Conservation (phyloP, 2,329 filamentous ascomycete species). For the Hypomyces perniciosus region DNA sequence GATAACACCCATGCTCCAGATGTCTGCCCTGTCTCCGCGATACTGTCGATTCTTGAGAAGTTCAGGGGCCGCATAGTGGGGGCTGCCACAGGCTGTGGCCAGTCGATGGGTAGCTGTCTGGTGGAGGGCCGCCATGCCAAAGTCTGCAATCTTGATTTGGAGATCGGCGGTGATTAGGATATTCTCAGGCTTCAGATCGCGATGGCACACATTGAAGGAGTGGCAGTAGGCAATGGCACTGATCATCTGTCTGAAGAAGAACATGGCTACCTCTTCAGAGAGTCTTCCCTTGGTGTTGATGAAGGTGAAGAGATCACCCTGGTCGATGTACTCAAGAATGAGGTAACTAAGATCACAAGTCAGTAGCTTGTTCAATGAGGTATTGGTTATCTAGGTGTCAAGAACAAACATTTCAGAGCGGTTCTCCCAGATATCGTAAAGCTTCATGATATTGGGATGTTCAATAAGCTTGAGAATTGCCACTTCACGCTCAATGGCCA, state of each 20-base stretch:
- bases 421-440: constrained; percentile 98
- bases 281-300: constrained; percentile 71
- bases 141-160: constrained; percentile 90
- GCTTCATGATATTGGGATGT: constrained; percentile 87
- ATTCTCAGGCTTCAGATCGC: constrained; percentile 95
- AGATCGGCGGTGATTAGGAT: constrained; percentile 74
- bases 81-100: constrained; percentile 88
- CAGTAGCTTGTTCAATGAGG: neutral
- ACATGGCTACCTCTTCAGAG: constrained; percentile 71
- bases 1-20: constrained; percentile 92
- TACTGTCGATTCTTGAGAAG: constrained; percentile 74
- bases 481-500: constrained; percentile 89
- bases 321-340: constrained; percentile 84
- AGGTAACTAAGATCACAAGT: constrained; percentile 61
- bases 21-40: constrained; percentile 78
- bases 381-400: neutral
- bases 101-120: constrained; percentile 75
- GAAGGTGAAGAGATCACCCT: constrained; percentile 76
- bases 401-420: constrained; percentile 76
- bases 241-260: constrained; percentile 88
- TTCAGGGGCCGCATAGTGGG: constrained; percentile 93
- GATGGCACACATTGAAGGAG: constrained; percentile 89
- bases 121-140: constrained; percentile 90
- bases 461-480: constrained; percentile 95
- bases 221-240: constrained; percentile 90